Percentiles rank a stretch among this genome's conserved stretches.
These are phyloP conservation scores for Byssochlamys sp. DNA, from an alignment of 2,329 filamentous ascomycete genomes.

Conservation along the genomic window DNA sequence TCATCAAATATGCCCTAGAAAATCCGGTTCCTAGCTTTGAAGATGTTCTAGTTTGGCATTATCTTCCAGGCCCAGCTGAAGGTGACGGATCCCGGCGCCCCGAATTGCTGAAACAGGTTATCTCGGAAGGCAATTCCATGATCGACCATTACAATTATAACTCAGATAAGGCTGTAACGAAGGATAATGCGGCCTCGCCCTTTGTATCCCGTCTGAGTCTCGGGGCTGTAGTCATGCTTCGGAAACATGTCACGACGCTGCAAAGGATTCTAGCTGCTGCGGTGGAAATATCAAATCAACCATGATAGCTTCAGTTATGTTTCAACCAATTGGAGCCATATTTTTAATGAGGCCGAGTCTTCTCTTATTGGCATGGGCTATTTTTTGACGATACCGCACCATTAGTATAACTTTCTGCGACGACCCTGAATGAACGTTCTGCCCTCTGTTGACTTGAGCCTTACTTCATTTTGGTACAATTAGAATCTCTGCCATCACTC, in stretches of 20 bases:
- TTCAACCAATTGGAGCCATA: background rate
- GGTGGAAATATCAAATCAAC: background rate
- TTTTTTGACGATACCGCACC: background rate
- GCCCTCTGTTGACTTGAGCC: background rate
- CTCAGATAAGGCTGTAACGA: conserved; percentile 9
- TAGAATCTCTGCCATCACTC: background rate
- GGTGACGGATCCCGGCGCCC: conserved; percentile 6
- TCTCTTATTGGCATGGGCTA: background rate
- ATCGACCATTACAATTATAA: conserved; percentile 18
- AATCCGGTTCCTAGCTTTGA: conserved; percentile 37
- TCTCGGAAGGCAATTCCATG: conserved; percentile 17
- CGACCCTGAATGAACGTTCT: background rate
- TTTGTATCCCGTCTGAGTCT: conserved; percentile 24
- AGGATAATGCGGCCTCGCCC: conserved; percentile 13
- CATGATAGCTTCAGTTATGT: background rate
- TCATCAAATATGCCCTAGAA: conserved; percentile 41
- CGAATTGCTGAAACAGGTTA: conserved; percentile 14
- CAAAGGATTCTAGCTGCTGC: conserved; percentile 13
- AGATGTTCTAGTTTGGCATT: conserved; percentile 46
- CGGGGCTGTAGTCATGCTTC: conserved; percentile 24
- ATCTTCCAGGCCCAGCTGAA: conserved; percentile 22
- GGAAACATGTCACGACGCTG: conserved; percentile 17
- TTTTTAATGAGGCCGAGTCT: background rate
- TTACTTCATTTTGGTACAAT: background rate
- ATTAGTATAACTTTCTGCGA: background rate